Evolutionary conservation across 73 alveolate genomes (phyloP).

Genomic region (Paramecium bursaria): DNA sequence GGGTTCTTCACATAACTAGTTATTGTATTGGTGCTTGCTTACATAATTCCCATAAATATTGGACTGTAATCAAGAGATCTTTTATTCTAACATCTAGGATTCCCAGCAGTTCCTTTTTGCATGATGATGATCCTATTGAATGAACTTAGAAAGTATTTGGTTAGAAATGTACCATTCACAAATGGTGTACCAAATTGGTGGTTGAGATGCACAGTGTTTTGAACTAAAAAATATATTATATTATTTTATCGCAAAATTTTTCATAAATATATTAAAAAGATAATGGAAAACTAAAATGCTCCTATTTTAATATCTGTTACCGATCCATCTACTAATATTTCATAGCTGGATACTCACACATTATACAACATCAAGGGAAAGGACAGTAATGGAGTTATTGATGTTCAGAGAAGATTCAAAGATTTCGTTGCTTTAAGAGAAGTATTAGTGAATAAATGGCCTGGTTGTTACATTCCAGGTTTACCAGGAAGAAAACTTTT

Average conservation of each 20-base stretch:
- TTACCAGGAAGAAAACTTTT: constrained; percentile 75
- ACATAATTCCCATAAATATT: constrained; percentile 34
- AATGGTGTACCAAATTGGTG: constrained; percentile 48
- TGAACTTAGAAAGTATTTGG: constrained; percentile 20
- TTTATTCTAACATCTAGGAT: not conserved
- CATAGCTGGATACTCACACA: constrained; percentile 59
- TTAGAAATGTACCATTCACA: constrained; percentile 15
- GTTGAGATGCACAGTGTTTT: constrained; percentile 21
- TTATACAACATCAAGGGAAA: constrained; percentile 77
- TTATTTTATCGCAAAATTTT: constrained; percentile 73
- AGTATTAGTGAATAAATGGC: constrained; percentile 74
- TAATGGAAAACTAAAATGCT: not conserved
- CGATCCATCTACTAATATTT: constrained; percentile 17
- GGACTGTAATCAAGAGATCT: constrained; percentile 14
- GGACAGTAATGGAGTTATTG: constrained; percentile 82
- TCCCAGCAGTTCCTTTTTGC: constrained; percentile 32
- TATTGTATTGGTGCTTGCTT: constrained; percentile 69
- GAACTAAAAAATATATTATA: not conserved
- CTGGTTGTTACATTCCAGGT: constrained; percentile 89
- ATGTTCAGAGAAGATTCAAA: constrained; percentile 80
- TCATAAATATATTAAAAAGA: constrained; percentile 61
- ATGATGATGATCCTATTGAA: constrained; percentile 21
- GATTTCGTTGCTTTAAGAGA: constrained; percentile 79
- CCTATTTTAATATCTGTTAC: constrained; percentile 29
- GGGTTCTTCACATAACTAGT: constrained; percentile 76